Percentiles rank a stretch among this genome's conserved stretches.
Conservation (phyloP, 768 basidiomycete species). For the Hypholoma fasciculare region DNA sequence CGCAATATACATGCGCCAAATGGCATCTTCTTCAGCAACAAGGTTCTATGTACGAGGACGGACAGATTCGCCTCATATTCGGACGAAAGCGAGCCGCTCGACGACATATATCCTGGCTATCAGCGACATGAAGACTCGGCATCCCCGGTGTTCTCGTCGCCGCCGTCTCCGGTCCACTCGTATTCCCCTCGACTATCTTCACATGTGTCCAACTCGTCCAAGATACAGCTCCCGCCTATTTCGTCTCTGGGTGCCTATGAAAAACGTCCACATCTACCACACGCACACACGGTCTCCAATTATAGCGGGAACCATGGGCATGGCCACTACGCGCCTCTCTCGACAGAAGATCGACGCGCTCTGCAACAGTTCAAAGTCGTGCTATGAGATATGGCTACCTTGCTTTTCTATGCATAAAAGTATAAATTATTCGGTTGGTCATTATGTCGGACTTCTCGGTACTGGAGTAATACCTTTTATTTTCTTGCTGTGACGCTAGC, state of each 20-base stretch:
- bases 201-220: conserved; percentile 3
- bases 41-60: conserved; percentile 41
- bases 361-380: conserved; percentile 56
- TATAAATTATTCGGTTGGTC: conserved; percentile 2
- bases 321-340: conserved; percentile 38
- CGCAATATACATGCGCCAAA: conserved; percentile 65
- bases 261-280: conserved; percentile 23
- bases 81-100: conserved; percentile 43
- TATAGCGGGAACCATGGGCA: conserved; percentile 15
- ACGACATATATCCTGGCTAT: conserved; percentile 24
- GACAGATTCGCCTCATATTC: conserved; percentile 47
- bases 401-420: conserved; percentile 1
- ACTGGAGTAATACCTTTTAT: too few relatives aligned
- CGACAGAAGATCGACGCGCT: conserved; percentile 60
- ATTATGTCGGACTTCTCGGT: not conserved
- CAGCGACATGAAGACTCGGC: conserved; percentile 17
- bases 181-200: conserved; percentile 1
- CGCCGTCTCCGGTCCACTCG: conserved; percentile 10
- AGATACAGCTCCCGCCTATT: conserved; percentile 27
- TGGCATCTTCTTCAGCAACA: conserved; percentile 74
- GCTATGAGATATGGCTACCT: conserved; percentile 29
- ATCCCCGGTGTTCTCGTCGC: conserved; percentile 13
- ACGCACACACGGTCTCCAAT: conserved; percentile 17
- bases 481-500: too few relatives aligned
- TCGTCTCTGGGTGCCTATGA: conserved; percentile 20